Evolutionary conservation across 1,284 basidiomycete species (phyloP), one percentile per base, ranked within the genome.

Genomic region (Vanrija sp.): DNA sequence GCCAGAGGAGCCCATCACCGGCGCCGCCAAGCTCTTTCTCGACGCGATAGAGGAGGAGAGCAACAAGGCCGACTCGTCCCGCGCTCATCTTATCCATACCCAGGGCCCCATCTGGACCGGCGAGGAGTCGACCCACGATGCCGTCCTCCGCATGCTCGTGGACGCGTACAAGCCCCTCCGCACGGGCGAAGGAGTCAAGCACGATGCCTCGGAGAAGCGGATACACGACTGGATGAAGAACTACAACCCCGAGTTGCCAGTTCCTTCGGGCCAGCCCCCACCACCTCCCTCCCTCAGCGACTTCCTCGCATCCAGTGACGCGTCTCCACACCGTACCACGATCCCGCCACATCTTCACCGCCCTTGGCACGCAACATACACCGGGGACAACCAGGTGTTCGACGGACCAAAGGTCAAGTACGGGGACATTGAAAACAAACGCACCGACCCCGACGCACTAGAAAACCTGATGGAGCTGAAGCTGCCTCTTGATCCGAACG

Each of bases 121-220:
- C 1, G 87, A 91, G 15, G 89, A 91, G 72, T 79, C 80, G 2
- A 79, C 84, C 3, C 78, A 83, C 55, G 87, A 90, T 76, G 82
- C 86, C 0, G 87, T 91, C 0, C 79, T 91, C 19, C 83, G 88
- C 23, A 91, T 92, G 89, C 82, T 91, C 5, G 81, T 90, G 42
- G 89, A 91, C 78, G 89, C 89, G 65, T 85, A 91, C 78, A 89
- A 88, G 74, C 88, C 89, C 5, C 75, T 89, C 28, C 81, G 87
- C 14, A 82, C 79, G 3, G 65, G 65, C 0, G 64, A 64, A 9
- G 70, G 68, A 2, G 52, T 73, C 50, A 67, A 69, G 52, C 57
- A 63, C 51, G 65, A 81, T 58, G 81, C 83, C 3, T 86, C 88
- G 9, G 88, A 91, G 55, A 81, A 89, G 71, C 89, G 87, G 72